Percentiles rank a stretch among this genome's conserved stretches.
These are phyloP conservation scores for Thelonectria olida DNA, from an alignment of 2,329 filamentous ascomycete genomes.

Conservation along the genomic window DNA sequence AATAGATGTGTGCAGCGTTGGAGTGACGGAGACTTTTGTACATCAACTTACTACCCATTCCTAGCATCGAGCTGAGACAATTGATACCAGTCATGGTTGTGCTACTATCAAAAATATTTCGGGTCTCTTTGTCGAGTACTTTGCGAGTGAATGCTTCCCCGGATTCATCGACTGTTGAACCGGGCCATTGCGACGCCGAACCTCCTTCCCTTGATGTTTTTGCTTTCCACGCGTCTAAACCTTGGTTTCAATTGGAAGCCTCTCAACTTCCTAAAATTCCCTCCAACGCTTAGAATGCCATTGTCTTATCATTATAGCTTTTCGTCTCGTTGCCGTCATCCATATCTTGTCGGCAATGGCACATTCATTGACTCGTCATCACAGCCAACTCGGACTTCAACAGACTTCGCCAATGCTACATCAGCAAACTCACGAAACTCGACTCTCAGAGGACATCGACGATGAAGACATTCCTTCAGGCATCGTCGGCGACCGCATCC, in stretches of 20 bases:
- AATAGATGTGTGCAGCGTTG: constrained; percentile 71
- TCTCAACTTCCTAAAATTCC: constrained; percentile 14
- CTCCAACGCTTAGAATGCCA: constrained; percentile 13
- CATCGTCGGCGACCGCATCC: constrained; percentile 42
- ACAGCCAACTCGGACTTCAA: constrained; percentile 10
- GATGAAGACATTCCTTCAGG: constrained; percentile 36
- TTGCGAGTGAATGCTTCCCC: constrained; percentile 33
- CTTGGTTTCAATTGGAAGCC: constrained; percentile 9
- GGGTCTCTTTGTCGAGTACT: constrained; percentile 17
- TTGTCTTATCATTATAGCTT: constrained; percentile 20
- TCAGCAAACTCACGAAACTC: constrained; percentile 10
- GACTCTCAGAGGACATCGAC: not conserved
- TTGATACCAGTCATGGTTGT: constrained; percentile 47
- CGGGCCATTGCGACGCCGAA: constrained; percentile 24
- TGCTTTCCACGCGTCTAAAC: constrained; percentile 16
- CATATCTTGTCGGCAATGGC: constrained; percentile 23
- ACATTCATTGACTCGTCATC: constrained; percentile 16
- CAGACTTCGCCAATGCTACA: constrained; percentile 14
- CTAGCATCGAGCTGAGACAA: constrained; percentile 49
- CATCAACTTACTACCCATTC: constrained; percentile 50
- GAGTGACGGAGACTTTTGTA: constrained; percentile 52
- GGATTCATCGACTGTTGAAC: constrained; percentile 17
- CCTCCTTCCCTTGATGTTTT: constrained; percentile 9
- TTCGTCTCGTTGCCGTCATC: not conserved
- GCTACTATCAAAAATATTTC: constrained; percentile 30